Conservation (phyloP, 495 filamentous ascomycete genomes). For the Copromyces sp. region DNA sequence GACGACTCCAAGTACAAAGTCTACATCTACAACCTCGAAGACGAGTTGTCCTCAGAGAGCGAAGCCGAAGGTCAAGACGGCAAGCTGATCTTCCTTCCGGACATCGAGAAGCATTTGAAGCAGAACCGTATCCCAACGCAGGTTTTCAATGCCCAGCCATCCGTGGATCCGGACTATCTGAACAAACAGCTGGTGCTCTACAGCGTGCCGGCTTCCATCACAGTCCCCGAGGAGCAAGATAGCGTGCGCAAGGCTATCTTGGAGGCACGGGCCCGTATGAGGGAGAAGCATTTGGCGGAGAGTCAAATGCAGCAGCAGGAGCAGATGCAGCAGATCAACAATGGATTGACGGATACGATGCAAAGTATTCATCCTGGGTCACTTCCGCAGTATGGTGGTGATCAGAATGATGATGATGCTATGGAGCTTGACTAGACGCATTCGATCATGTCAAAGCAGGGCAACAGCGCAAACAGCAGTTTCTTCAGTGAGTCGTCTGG, state of each 20-base stretch:
- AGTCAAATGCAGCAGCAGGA: not conserved
- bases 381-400: not conserved
- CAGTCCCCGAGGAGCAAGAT: constrained; percentile 66
- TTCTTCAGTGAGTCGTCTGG: not conserved
- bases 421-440: constrained; percentile 55
- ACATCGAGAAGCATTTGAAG: constrained; percentile 67
- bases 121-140: constrained; percentile 51
- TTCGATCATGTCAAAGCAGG: not conserved
- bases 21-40: constrained; percentile 85
- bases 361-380: not conserved
- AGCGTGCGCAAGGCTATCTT: constrained; percentile 78
- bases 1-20: constrained; percentile 81
- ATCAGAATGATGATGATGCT: constrained; percentile 47
- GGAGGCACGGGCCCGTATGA: constrained; percentile 61
- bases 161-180: constrained; percentile 31
- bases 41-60: constrained; percentile 65
- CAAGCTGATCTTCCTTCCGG: constrained; percentile 65
- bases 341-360: not conserved
- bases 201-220: constrained; percentile 62
- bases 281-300: constrained; percentile 33
- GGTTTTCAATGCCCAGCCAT: constrained; percentile 38
- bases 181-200: constrained; percentile 73
- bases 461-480: not conserved
- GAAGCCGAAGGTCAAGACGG: constrained; percentile 33
- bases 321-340: not conserved